A percentile compares a stretch with the other conserved stretches of the same genome.
These are phyloP conservation scores for Eucalyptus guilfoylei DNA, from an alignment of 345 rosid species.

Conservation along the genomic window DNA sequence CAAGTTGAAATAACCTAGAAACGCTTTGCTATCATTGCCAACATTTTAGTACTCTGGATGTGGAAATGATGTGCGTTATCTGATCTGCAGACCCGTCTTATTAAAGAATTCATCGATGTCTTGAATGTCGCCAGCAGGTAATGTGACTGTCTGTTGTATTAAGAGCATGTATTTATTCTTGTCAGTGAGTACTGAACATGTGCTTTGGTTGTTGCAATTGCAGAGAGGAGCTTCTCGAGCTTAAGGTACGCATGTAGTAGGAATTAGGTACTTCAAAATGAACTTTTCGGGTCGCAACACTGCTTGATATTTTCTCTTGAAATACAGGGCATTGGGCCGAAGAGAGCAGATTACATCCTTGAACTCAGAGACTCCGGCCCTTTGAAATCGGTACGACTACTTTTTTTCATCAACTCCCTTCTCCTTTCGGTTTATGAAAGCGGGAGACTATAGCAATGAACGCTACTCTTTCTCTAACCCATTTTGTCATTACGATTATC, in stretches of 20 bases:
- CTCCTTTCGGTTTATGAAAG: neutral
- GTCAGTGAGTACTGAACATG: neutral
- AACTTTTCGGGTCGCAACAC: neutral
- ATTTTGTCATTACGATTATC: neutral
- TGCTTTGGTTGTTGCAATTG: neutral
- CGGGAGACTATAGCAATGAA: neutral
- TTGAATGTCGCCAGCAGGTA: conserved; percentile 75
- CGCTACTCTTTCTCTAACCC: neutral
- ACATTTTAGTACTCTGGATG: neutral
- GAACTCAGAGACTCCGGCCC: conserved; percentile 66
- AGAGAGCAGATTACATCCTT: conserved; percentile 61
- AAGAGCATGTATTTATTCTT: neutral
- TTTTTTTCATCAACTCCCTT: neutral
- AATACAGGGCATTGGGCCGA: conserved; percentile 70
- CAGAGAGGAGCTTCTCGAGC: conserved; percentile 71
- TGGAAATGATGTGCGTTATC: neutral
- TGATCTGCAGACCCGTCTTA: conserved; percentile 39
- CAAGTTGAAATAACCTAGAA: neutral
- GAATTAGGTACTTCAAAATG: neutral
- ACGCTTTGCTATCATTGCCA: neutral
- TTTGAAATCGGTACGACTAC: conserved; percentile 37
- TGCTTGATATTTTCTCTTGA: neutral
- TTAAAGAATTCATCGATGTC: conserved; percentile 53
- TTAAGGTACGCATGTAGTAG: conserved; percentile 36
- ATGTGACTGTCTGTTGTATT: neutral